A percentile compares a stretch with the other conserved stretches of the same genome.
These are phyloP conservation scores for Pseudogymnoascus sp. DNA, from an alignment of 2,329 filamentous ascomycete genomes.

Conservation along the genomic window DNA sequence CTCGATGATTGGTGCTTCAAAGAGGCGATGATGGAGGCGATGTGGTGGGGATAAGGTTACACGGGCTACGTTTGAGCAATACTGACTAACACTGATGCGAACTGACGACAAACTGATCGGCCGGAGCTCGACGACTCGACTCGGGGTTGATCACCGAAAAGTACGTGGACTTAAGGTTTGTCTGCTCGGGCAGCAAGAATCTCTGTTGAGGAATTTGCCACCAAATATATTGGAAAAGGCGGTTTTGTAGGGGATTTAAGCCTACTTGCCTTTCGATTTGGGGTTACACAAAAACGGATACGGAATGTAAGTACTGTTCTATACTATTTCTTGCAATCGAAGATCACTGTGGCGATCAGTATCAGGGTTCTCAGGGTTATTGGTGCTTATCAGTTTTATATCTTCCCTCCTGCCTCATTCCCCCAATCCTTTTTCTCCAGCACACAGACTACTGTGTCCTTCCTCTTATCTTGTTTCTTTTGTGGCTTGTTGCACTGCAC, in stretches of 20 bases:
- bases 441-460: background rate
- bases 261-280: background rate
- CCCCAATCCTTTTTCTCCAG: background rate
- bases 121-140: background rate
- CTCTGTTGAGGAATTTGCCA: constrained; percentile 4
- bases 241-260: background rate
- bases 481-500: background rate
- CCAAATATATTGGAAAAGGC: background rate
- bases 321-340: background rate
- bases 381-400: background rate
- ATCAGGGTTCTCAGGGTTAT: background rate
- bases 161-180: constrained; percentile 8
- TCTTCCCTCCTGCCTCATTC: background rate
- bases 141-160: background rate
- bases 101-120: background rate
- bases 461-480: background rate
- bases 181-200: background rate
- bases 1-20: background rate
- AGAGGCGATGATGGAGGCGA: background rate
- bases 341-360: background rate
- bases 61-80: background rate
- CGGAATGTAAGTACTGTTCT: background rate
- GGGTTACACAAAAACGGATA: constrained; percentile 1
- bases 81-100: background rate
- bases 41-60: constrained; percentile 8